A percentile compares a stretch with the other conserved stretches of the same genome.
These are phyloP conservation scores for Suhomyces yuchorum DNA, from an alignment of 1,139 yeast species.

Conservation along the genomic window DNA sequence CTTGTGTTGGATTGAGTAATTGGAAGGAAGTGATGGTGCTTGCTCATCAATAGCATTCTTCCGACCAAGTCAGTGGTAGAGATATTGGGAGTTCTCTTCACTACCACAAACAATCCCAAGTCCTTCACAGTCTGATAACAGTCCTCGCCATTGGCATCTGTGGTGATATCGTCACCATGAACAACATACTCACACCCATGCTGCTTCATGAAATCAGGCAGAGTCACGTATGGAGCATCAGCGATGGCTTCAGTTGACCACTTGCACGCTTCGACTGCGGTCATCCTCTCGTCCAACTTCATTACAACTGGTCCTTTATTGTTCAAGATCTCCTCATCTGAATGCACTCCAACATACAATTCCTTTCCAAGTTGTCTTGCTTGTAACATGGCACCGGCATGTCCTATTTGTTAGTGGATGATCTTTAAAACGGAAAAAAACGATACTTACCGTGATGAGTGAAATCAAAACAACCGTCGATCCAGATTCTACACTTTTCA, in stretches of 20 bases:
- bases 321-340: slow-evolving; percentile 77
- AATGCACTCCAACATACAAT: slow-evolving; percentile 85
- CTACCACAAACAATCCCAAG: slow-evolving; percentile 82
- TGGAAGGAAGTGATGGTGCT: slow-evolving; percentile 55
- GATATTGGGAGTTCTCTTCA: slow-evolving; percentile 89
- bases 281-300: slow-evolving; percentile 74
- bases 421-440: background rate
- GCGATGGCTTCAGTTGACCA: slow-evolving; percentile 80
- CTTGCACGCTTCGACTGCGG: slow-evolving; percentile 85
- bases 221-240: slow-evolving; percentile 94
- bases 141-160: slow-evolving; percentile 93
- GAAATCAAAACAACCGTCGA: slow-evolving; percentile 97
- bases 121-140: slow-evolving; percentile 85
- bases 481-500: slow-evolving; percentile 65
- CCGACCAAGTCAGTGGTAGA: slow-evolving; percentile 95
- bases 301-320: slow-evolving; percentile 96
- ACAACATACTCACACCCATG: slow-evolving; percentile 85
- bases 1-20: slow-evolving; percentile 26
- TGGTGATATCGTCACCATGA: slow-evolving; percentile 96
- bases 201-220: slow-evolving; percentile 73
- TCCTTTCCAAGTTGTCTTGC: slow-evolving; percentile 80
- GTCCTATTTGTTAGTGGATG: slow-evolving; percentile 46
- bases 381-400: slow-evolving; percentile 94
- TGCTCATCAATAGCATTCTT: slow-evolving; percentile 71
- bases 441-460: slow-evolving; percentile 83